Base-by-base conservation (phyloP, 257 asterid species). In the Solanum chilense region DNA sequence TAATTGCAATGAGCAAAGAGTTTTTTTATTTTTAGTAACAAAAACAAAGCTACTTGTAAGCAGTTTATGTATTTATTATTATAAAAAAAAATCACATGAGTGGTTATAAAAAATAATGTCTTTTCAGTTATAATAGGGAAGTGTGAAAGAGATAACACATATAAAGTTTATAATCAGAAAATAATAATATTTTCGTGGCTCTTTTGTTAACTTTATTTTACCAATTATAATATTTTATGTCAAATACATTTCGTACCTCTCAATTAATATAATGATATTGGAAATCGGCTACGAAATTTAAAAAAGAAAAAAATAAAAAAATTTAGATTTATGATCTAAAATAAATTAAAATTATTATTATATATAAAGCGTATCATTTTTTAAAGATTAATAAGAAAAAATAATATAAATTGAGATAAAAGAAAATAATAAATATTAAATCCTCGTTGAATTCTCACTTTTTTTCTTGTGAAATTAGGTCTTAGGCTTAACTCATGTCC, bases 401-500 rank as follows among this genome's bases (percentile, higher is more conserved):
- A 8, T 56, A 3, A 20, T 56, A 56, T 56, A 58, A 58, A 58
- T 7, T 60, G 2, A 23, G 29, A 60, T 1, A 60, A 9, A 21
- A 23, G 7, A 60, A 9, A 60, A 60, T 29, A 69, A 7, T 15
- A 31, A 68, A 31, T 16, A 31, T 70, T 70, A 31, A 70, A 16
- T 31, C 15, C 2, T 70, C 6, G 13, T 27, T 27, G 23, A 70
- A 27, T 68, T 68, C 18, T 68, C 1, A 4, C 4, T 33, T 70
- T 18, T 31, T 31, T 70, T 8, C 0, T 33, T 33, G 35, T 33
- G 5, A 33, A 4, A 33, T 33, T 33, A 33, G 35, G 35, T 33
- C 0, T 33, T 0, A 33, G 0, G 5, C 35, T 3, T 33, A 33
- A 33, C 5, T 33, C 35, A 33, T 3, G 0, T 33, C 35, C 1